Evolutionary conservation across 495 filamentous ascomycete species (phyloP).

Genomic region (Penicillium atrosanguineum): DNA sequence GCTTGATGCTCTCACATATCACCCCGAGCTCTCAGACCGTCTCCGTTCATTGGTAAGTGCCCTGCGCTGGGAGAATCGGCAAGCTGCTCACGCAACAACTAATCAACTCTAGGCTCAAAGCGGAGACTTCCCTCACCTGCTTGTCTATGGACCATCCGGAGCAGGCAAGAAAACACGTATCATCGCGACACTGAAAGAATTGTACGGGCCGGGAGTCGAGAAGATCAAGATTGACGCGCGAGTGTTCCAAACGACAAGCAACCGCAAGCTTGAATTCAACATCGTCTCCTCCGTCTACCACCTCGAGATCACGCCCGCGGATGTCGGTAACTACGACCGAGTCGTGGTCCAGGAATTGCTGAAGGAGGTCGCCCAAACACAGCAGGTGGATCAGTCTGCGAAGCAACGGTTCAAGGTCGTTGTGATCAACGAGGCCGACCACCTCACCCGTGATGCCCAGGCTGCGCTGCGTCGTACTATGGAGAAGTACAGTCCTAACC

Average conservation of each 20-base stretch:
- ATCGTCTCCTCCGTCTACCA: constrained; percentile 95
- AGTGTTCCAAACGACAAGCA: constrained; percentile 90
- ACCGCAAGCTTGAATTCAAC: constrained; percentile 98
- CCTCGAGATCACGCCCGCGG: constrained; percentile 94
- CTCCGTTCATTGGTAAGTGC: constrained; percentile 76
- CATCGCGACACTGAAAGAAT: constrained; percentile 85
- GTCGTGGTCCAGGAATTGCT: constrained; percentile 94
- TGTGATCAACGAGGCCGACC: constrained; percentile 98
- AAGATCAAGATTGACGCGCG: constrained; percentile 97
- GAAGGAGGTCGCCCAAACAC: constrained; percentile 97
- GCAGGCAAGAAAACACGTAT: constrained; percentile 98
- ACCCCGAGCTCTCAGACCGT: constrained; percentile 81
- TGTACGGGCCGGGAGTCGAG: constrained; percentile 89
- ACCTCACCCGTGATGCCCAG: constrained; percentile 90
- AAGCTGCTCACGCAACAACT: constrained; percentile 3
- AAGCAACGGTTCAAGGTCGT: constrained; percentile 96
- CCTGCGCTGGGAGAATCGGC: neutral
- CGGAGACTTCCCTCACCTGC: constrained; percentile 94
- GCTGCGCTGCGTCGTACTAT: constrained; percentile 93
- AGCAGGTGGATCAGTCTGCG: constrained; percentile 88
- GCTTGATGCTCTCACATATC: constrained; percentile 84
- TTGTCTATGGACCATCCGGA: constrained; percentile 93
- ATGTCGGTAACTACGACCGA: constrained; percentile 94
- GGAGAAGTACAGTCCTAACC: constrained; percentile 98
- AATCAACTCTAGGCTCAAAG: constrained; percentile 71